Evolutionary conservation across 164 flowering plant genomes (phyloP).

Genomic region (Hamamelis virginiana): DNA sequence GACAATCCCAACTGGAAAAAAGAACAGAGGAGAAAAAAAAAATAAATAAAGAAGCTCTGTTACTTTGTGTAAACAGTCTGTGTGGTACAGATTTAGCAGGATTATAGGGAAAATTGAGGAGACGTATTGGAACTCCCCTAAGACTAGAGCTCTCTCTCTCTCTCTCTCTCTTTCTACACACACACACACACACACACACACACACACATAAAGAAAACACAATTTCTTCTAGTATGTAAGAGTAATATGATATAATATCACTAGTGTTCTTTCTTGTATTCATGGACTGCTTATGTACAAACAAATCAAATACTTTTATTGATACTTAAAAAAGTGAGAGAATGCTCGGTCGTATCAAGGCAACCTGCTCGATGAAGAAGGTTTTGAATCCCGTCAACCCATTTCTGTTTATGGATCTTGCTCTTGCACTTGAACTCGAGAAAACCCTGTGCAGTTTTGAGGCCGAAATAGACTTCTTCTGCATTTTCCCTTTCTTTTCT

Average conservation of each 20-base stretch:
- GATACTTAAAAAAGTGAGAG: conserved; percentile 37
- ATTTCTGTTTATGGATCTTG: conserved; percentile 66
- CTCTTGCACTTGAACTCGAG: conserved; percentile 86
- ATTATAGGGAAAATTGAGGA: neutral
- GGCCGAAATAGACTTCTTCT: conserved; percentile 62
- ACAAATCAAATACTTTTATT: conserved; percentile 23
- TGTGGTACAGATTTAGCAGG: too few relatives aligned
- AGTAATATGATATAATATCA: neutral
- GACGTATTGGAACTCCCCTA: neutral
- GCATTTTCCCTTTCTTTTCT: conserved; percentile 48
- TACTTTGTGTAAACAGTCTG: too few relatives aligned
- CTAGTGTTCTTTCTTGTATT: neutral
- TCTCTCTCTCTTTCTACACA: too few relatives aligned
- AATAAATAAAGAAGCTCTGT: too few relatives aligned
- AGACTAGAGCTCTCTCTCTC: neutral
- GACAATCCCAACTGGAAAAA: too few relatives aligned
- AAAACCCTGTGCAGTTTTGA: conserved; percentile 77
- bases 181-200: too few relatives aligned
- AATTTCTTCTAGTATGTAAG: neutral
- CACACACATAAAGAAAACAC: too few relatives aligned
- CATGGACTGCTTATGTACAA: neutral
- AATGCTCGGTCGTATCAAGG: conserved; percentile 31
- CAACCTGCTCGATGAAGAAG: conserved; percentile 45
- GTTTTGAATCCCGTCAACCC: conserved; percentile 65
- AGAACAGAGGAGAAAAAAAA: too few relatives aligned